Percentiles rank a stretch among this genome's conserved stretches.
Evolutionary conservation across 2,329 filamentous ascomycete species (phyloP).

Genomic region (Trichoderma citrinoviride): DNA sequence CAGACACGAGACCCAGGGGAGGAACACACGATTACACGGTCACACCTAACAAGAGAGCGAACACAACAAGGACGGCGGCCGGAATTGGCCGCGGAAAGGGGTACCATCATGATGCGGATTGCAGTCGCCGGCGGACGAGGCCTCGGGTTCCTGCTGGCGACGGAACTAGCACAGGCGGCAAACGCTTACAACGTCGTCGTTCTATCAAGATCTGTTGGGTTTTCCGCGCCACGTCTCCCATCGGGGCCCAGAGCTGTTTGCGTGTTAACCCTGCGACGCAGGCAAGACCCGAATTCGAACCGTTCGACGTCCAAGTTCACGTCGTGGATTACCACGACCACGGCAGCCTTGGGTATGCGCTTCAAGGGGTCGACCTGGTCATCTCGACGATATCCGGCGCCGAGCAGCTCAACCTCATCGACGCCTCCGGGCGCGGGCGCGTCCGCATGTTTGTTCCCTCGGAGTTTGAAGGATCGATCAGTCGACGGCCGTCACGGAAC

Average conservation of each 20-base stretch:
- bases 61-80: slow-evolving; percentile 20
- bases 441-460: slow-evolving; percentile 71
- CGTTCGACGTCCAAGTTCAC: slow-evolving; percentile 62
- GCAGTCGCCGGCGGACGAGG: slow-evolving; percentile 48
- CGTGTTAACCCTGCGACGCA: slow-evolving; percentile 33
- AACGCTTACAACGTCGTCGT: slow-evolving; percentile 68
- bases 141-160: slow-evolving; percentile 45
- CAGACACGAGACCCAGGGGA: neutral
- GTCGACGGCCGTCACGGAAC: slow-evolving; percentile 47
- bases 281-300: slow-evolving; percentile 53
- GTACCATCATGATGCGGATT: slow-evolving; percentile 46
- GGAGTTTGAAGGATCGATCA: slow-evolving; percentile 68
- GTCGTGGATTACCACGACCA: slow-evolving; percentile 64
- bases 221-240: slow-evolving; percentile 19
- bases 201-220: slow-evolving; percentile 55
- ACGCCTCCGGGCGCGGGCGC: slow-evolving; percentile 62
- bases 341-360: slow-evolving; percentile 58
- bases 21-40: neutral
- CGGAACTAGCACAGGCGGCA: slow-evolving; percentile 54
- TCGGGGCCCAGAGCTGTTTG: slow-evolving; percentile 12
- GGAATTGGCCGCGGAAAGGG: slow-evolving; percentile 18
- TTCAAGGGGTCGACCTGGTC: slow-evolving; percentile 71
- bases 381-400: slow-evolving; percentile 69
- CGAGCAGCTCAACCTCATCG: slow-evolving; percentile 68
- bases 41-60: slow-evolving; percentile 17